Base-by-base conservation (phyloP, 140 eudicot genomes). In the Senecio squalidus region DNA sequence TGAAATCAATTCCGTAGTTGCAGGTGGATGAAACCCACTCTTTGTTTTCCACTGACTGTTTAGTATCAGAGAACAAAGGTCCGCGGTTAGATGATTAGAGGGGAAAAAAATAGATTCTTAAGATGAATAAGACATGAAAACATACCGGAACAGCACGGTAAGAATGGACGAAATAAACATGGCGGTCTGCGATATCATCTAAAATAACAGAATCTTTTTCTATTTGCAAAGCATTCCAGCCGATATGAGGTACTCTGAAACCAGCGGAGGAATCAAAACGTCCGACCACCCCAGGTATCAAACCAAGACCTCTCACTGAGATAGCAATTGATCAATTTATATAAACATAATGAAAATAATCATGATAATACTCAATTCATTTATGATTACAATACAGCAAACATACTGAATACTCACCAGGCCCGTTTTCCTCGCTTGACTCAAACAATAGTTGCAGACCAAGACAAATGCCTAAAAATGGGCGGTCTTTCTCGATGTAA, bases 251-350 rank as follows among this genome's bases (percentile, higher is more conserved):
- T 47, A 93, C 99, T 70, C 83, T 71, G 62, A 60, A 75, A 55
- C 96, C 96, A 54, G 68, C 39, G n/a, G 84, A 82, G 15, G 99
- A 74, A 74, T 93, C 99, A 60, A 93, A 93, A 57, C 96, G 96
- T 55, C 94, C 96, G 71, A 88, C 96, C 58, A 84, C 89, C n/a
- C 99, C 96, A 68, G 99, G 96, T 67, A 93, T 93, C 71, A 93
- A 58, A 44, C 99, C 99, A 66, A 88, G 89, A 73, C 99, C 99
- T 73, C 71, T 84, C 67, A 93, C 99, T 88, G 84, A 74, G 33
- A 54, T 16, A 17, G n/a, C 3, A 43, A 45, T 36, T 25, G 11
- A 48, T 28, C 45, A 51, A 76, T 43, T 68, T 16, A 48, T 62
- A 25, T 57, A 64, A 23, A 53, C 28, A 55, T 57, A 38, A 40